Percentiles rank a stretch among this genome's conserved stretches.
Conservation (phyloP, 495 filamentous ascomycete species). For the Terfezia claveryi region DNA sequence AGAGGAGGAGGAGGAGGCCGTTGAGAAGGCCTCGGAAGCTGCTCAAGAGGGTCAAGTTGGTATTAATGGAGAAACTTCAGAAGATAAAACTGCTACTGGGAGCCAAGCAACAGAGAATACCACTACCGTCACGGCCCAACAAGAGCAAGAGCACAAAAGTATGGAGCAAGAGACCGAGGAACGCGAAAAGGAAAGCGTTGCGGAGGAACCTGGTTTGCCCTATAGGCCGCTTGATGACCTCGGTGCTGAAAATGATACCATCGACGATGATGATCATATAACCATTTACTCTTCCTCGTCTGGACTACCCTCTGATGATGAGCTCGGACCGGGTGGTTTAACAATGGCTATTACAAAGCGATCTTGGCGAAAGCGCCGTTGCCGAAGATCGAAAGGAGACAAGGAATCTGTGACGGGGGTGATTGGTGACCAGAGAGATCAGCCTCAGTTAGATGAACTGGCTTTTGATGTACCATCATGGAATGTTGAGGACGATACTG, state of each 20-base stretch:
- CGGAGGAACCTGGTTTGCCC: neutral
- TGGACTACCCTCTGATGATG: neutral
- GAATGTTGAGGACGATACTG: too few relatives aligned
- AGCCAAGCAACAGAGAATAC: neutral
- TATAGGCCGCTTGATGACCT: neutral
- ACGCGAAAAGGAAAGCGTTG: neutral
- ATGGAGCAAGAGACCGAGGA: conserved; percentile 9
- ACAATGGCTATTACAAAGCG: too few relatives aligned
- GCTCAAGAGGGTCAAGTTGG: neutral
- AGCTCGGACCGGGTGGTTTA: neutral
- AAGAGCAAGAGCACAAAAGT: conserved; percentile 2
- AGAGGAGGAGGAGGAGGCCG: neutral
- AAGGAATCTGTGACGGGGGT: too few relatives aligned
- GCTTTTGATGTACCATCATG: too few relatives aligned
- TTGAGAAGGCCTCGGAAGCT: neutral
- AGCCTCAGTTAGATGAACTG: too few relatives aligned
- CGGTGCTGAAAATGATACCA: neutral
- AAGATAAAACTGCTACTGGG: neutral
- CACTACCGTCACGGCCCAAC: conserved; percentile 5
- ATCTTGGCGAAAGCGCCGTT: too few relatives aligned
- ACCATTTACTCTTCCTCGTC: neutral
- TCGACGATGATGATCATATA: neutral
- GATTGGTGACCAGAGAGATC: too few relatives aligned
- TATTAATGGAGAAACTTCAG: neutral
- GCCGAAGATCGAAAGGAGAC: too few relatives aligned